phyloP scores from a whole-genome alignment of 495 filamentous ascomycete species.

The Aspergillus steynii region DNA sequence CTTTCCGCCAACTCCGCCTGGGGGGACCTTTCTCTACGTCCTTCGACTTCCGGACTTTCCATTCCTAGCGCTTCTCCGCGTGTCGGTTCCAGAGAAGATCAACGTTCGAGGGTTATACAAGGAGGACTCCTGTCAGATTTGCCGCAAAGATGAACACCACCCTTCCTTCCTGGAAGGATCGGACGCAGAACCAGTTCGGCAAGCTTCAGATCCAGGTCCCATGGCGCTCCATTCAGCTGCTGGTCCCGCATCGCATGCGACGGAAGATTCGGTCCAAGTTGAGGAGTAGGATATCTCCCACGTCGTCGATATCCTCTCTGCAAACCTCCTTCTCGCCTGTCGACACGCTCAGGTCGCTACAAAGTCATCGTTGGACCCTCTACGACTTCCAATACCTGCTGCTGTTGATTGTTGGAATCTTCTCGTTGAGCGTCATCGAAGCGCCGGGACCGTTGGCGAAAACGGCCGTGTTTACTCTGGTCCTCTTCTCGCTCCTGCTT shows the following conservation, averaged over 20 bases:
- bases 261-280: conserved; percentile 72
- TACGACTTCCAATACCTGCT: conserved; percentile 87
- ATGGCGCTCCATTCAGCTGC: conserved; percentile 51
- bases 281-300: conserved; percentile 68
- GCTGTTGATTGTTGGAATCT: conserved; percentile 69
- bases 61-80: conserved; percentile 9
- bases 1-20: conserved; percentile 18
- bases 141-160: conserved; percentile 40
- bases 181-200: conserved; percentile 47
- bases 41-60: not conserved
- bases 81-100: conserved; percentile 1
- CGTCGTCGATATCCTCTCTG: conserved; percentile 70
- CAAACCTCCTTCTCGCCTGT: conserved; percentile 77
- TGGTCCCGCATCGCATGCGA: conserved; percentile 70
- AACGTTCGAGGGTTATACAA: conserved; percentile 19
- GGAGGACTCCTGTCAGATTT: conserved; percentile 27
- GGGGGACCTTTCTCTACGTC: conserved; percentile 9
- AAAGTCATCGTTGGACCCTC: conserved; percentile 74
- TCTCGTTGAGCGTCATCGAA: conserved; percentile 78
- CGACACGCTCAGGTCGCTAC: conserved; percentile 71
- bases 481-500: conserved; percentile 70
- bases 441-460: conserved; percentile 71
- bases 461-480: conserved; percentile 62
- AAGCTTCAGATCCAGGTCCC: conserved; percentile 51
- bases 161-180: conserved; percentile 53